Evolutionary conservation across 2,329 filamentous ascomycete genomes (phyloP).

Genomic region (Remersonia thermophila): DNA sequence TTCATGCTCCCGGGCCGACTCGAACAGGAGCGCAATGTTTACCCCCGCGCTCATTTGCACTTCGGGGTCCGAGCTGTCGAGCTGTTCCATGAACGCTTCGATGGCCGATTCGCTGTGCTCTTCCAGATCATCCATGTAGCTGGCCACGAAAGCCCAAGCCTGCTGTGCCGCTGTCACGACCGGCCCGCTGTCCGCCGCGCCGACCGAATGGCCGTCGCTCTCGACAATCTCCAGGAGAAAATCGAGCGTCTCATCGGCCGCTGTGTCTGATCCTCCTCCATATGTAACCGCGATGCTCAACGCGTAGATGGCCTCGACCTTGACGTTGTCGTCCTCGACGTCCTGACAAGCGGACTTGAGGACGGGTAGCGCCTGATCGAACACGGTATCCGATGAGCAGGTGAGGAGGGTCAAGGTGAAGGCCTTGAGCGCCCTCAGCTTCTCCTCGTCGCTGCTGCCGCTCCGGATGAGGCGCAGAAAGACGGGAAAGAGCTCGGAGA

Average conservation of each 20-base stretch:
- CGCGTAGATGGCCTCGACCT: conserved; percentile 60
- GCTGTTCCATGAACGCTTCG: conserved; percentile 74
- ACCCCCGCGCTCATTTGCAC: conserved; percentile 69
- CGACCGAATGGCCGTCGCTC: conserved; percentile 62
- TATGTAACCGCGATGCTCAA: conserved; percentile 63
- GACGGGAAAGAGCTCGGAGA: conserved; percentile 49
- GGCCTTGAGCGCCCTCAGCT: conserved; percentile 57
- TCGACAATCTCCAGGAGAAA: conserved; percentile 67
- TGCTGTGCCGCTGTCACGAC: conserved; percentile 65
- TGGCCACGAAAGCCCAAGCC: conserved; percentile 71
- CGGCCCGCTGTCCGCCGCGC: conserved; percentile 55
- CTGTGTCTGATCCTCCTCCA: conserved; percentile 57
- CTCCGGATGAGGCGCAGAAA: conserved; percentile 60
- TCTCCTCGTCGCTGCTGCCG: conserved; percentile 57
- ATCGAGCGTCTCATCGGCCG: conserved; percentile 58
- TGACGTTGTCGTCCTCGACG: conserved; percentile 50
- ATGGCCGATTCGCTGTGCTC: conserved; percentile 59
- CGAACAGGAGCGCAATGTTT: conserved; percentile 73
- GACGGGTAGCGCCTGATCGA: conserved; percentile 44
- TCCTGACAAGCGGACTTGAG: conserved; percentile 55
- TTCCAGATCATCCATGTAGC: conserved; percentile 62
- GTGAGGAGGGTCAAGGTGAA: conserved; percentile 60
- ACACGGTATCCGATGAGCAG: conserved; percentile 51
- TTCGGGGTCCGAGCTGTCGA: conserved; percentile 58
- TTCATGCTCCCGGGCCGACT: conserved; percentile 46